phyloP scores from a whole-genome alignment of 148 eudicot species.

The Drosera capensis region DNA sequence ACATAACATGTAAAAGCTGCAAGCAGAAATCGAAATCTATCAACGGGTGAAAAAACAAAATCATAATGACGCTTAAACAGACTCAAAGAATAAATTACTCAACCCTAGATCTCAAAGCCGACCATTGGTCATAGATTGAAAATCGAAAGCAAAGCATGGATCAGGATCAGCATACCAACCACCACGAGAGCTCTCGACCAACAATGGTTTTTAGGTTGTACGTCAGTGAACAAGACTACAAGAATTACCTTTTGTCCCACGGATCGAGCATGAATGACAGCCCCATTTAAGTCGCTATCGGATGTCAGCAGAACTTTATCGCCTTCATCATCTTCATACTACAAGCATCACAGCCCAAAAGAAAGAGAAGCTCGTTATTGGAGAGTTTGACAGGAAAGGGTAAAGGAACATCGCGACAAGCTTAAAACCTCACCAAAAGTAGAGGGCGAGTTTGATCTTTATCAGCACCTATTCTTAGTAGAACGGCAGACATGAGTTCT shows the following conservation, averaged over 20 bases:
- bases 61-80: no score
- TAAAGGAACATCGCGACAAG: neutral
- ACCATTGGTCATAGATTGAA: no score
- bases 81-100: no score
- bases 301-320: slow-evolving; percentile 78
- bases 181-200: neutral
- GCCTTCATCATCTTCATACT: slow-evolving; percentile 97
- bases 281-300: slow-evolving; percentile 66
- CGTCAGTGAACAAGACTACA: neutral
- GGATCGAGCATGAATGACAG: slow-evolving; percentile 72
- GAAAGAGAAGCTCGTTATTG: neutral
- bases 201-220: neutral
- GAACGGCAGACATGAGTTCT: slow-evolving; percentile 64
- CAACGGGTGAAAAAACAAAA: neutral
- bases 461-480: slow-evolving; percentile 47
- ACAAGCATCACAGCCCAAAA: slow-evolving; percentile 1
- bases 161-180: neutral
- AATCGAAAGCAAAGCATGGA: no score
- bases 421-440: slow-evolving; percentile 40
- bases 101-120: no score
- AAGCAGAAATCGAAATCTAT: neutral
- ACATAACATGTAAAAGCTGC: neutral
- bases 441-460: slow-evolving; percentile 35
- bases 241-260: slow-evolving; percentile 61
- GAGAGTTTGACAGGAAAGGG: neutral